Base-by-base conservation (phyloP, 2,329 filamentous ascomycete species). In the Westerdykella sp. region DNA sequence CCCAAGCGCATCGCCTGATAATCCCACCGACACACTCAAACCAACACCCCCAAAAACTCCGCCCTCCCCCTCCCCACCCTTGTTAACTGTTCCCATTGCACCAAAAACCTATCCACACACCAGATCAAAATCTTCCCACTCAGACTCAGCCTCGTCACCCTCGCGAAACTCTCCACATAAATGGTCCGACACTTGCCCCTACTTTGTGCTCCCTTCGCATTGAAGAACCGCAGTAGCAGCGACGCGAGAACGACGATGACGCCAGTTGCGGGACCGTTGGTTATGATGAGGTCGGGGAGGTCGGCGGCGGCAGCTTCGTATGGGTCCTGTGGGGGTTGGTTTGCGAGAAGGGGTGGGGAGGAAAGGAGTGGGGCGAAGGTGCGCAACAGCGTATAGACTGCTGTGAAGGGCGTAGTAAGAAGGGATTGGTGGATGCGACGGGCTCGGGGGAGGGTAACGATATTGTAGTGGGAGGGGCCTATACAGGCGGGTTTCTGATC, bases 81-180 rank as follows among this genome's bases (percentile, higher is more conserved):
- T 1, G 78, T 79, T 34, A 93, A 71, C 43, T 72, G 68, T 45
- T 79, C 74, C 75, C 91, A 93, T 72, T 96, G 90, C 43, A 95
- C 88, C 41, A 94, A 65, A 57, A 94, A 86, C 39, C 83, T 71
- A 66, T 95, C 87, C 38, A 85, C 85, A 34, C 94, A 68, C 37
- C 73, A 69, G 2, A 84, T 68, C 44, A 98, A 72, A 31, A 97
- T 69, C 61, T 80, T 83, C 0, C 91, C 93, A 31, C 87, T 95
- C 46, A 96, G 66, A 69, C 91, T 97, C 51, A 97, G 68, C 11
- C 79, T 83, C 51, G 77, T 83, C 13, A 95, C 86, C 13, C 93
- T 78, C 2, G 93, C 91, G 84, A 90, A 96, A 15, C 86, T 93
- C 73, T 98, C 93, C 22, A 96, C 79, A 63, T 93, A 98, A 12